Conservation (phyloP, 306 rosid species). For the Prinsepia uniflora region DNA sequence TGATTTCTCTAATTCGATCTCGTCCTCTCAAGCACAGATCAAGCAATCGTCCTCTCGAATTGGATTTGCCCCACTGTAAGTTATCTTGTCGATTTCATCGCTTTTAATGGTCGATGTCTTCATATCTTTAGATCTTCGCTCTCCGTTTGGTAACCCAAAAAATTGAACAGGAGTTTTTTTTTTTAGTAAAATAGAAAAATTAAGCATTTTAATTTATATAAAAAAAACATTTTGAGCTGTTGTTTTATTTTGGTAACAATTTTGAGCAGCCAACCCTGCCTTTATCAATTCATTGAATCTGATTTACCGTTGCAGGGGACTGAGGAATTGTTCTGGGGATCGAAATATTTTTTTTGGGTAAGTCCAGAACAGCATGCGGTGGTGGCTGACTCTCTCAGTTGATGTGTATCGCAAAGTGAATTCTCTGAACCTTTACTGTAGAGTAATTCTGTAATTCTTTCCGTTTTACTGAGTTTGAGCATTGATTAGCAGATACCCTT, state of each 20-base stretch:
- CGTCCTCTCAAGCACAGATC: constrained; percentile 2
- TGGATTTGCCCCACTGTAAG: constrained; percentile 34
- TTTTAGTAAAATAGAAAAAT: background rate
- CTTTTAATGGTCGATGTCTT: background rate
- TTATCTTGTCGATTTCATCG: background rate
- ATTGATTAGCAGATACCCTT: background rate
- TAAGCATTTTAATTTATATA: too few relatives aligned
- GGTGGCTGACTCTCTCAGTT: constrained; percentile 75
- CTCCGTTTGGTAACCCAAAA: background rate
- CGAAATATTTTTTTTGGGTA: constrained; percentile 32
- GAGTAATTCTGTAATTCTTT: constrained; percentile 74
- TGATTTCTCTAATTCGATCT: constrained; percentile 18
- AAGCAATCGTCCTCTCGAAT: background rate
- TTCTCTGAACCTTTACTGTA: constrained; percentile 85
- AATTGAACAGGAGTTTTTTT: background rate
- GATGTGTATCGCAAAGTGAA: constrained; percentile 75
- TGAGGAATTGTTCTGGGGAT: constrained; percentile 25
- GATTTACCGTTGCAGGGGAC: constrained; percentile 30
- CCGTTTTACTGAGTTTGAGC: background rate
- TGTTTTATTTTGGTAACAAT: background rate
- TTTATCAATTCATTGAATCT: background rate
- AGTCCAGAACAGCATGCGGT: constrained; percentile 86
- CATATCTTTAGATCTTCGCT: background rate
- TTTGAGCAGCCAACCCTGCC: background rate
- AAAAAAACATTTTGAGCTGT: background rate